Evolutionary conservation across 352 stramenopile species (phyloP), one percentile per base, ranked within the genome.

Genomic region (Peronospora belbahrii): DNA sequence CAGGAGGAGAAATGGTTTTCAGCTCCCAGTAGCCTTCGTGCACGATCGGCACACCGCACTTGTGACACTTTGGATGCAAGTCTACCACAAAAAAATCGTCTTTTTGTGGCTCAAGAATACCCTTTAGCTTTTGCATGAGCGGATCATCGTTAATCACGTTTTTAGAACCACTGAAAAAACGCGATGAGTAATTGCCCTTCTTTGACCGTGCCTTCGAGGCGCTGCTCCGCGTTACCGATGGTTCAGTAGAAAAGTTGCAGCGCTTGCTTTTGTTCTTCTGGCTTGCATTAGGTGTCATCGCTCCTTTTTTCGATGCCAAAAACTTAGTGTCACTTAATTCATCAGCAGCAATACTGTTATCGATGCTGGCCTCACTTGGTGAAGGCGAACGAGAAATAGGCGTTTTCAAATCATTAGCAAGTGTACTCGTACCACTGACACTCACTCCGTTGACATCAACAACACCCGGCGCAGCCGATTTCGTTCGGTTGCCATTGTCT

Each of bases 31-130:
- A 97, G 63, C 52, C 77, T 53, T 74, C 76, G 27, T 80, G 93
- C 54, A 85, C 92, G 57, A 90, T 95, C 57, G 56, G 80, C 43
- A 50, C 81, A 19, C 36, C 68, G 49, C 84, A 96, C 66, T 88
- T 97, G 70, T 91, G 95, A 70, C 71, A 94, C 49, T 74, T 82
- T 28, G 62, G 83, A 42, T 96, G 77, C 34, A 99, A 67, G 56
- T 96, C 94, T 6, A 97, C 96, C 27, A 99, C 96, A 61, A 99
- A 97, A 45, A 99, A 99, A 54, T 97, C 96, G 18, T 98, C 95
- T 57, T 99, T 99, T 77, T 99, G 98, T n/a, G 94, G 95, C 42
- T 97, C 83, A 35, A 99, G 85, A 38, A 97, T 98, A 17, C 96
- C 89, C 31, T 97, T 97, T 7, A 99, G 83, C 59, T 97, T 97